These are phyloP conservation scores for Meredithiella fracta DNA, from an alignment of 2,329 filamentous ascomycete genomes.

Conservation along the genomic window DNA sequence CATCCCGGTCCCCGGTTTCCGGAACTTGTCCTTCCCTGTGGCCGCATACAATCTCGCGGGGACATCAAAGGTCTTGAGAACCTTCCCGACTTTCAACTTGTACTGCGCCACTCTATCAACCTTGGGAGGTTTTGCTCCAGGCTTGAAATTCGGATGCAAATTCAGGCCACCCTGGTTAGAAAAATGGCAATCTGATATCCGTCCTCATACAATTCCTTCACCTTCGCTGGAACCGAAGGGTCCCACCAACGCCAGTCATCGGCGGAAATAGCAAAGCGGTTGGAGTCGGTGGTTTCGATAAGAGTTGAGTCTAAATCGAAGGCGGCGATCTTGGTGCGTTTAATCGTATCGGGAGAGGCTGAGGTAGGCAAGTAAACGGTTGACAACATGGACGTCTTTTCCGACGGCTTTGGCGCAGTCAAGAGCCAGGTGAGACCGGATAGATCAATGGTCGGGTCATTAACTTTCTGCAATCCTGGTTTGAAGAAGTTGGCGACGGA, in stretches of 20 bases:
- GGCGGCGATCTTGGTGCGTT: slow-evolving; percentile 46
- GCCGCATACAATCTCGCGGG: slow-evolving; percentile 75
- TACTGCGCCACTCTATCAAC: slow-evolving; percentile 54
- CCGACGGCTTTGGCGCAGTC: slow-evolving; percentile 36
- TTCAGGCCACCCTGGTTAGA: slow-evolving; percentile 81
- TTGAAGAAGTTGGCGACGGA: slow-evolving; percentile 78
- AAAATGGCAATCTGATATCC: slow-evolving; percentile 64
- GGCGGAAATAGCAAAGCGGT: slow-evolving; percentile 54
- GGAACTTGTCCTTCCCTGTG: slow-evolving; percentile 61
- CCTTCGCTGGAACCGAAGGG: slow-evolving; percentile 43
- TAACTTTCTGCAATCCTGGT: slow-evolving; percentile 67
- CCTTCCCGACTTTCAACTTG: slow-evolving; percentile 58
- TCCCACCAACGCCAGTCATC: slow-evolving; percentile 96
- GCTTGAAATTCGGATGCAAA: slow-evolving; percentile 39
- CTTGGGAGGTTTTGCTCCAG: not conserved
- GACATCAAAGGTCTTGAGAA: slow-evolving; percentile 56
- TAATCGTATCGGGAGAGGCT: slow-evolving; percentile 18
- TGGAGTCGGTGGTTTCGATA: slow-evolving; percentile 55
- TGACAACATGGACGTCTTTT: slow-evolving; percentile 48
- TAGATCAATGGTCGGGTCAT: slow-evolving; percentile 23
- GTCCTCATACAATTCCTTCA: slow-evolving; percentile 54
- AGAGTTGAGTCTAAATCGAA: slow-evolving; percentile 80
- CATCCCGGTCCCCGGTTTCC: slow-evolving; percentile 82
- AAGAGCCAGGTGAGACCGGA: slow-evolving; percentile 39
- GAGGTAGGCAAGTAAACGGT: slow-evolving; percentile 46